A percentile compares a stretch with the other conserved stretches of the same genome.
Conservation (phyloP, 192 early-diverging fungal species). For the Diversispora eburnea region DNA sequence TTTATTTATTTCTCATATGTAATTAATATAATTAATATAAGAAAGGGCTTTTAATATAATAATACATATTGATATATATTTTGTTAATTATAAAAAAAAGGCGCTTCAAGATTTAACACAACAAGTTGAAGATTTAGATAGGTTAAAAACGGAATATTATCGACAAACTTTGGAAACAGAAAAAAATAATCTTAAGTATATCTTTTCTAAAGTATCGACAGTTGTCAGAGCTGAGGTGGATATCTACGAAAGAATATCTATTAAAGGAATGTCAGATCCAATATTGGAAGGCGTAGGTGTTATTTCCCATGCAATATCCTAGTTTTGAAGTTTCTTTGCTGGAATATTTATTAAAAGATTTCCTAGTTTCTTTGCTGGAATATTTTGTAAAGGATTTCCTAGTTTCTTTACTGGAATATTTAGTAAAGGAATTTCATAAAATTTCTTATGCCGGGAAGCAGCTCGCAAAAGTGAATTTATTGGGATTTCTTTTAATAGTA, state of each 20-base stretch:
- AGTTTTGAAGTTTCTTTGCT: no score
- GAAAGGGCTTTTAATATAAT: not conserved
- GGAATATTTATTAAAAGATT: no score
- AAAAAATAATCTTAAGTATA: conserved; percentile 42
- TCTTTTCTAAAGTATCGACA: conserved; percentile 42
- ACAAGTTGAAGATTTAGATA: conserved; percentile 50
- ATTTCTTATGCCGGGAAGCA: no score
- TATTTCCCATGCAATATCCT: not conserved
- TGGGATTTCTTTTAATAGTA: not conserved
- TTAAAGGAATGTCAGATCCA: conserved; percentile 48
- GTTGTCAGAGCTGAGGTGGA: conserved; percentile 49
- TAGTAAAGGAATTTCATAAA: no score
- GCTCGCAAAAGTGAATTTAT: not conserved
- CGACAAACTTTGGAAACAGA: conserved; percentile 45
- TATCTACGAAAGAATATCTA: conserved; percentile 45
- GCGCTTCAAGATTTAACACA: conserved; percentile 41
- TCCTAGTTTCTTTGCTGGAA: no score
- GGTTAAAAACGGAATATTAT: conserved; percentile 43
- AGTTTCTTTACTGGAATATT: no score
- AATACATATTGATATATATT: no score
- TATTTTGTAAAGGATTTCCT: no score
- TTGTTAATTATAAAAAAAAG: conserved; percentile 35
- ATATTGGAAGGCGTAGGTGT: conserved; percentile 42
- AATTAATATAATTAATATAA: not conserved
- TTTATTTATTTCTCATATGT: not conserved